These are phyloP conservation scores for Emmonsia crescens DNA, from an alignment of 2,329 filamentous ascomycete species.

Conservation along the genomic window DNA sequence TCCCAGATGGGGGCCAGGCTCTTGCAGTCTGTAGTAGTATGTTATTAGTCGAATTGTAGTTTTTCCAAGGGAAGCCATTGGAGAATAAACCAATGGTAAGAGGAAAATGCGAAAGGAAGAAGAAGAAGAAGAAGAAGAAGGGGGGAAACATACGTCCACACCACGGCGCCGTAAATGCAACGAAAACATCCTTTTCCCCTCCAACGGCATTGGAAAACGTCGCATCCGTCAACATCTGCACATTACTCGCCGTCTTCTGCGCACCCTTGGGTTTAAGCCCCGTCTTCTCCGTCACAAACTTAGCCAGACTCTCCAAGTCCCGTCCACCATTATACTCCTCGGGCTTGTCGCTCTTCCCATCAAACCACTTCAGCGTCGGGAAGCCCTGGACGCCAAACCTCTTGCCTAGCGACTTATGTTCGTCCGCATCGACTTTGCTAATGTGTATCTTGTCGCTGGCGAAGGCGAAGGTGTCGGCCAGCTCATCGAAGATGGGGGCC, in stretches of 20 bases:
- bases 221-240: slow-evolving; percentile 69
- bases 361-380: slow-evolving; percentile 95
- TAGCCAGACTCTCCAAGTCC: slow-evolving; percentile 72
- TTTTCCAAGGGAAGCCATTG: no score
- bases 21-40: slow-evolving; percentile 71
- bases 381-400: slow-evolving; percentile 86
- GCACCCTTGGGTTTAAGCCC: slow-evolving; percentile 62
- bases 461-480: slow-evolving; percentile 62
- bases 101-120: slow-evolving; percentile 9
- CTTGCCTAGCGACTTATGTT: slow-evolving; percentile 72
- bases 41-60: background rate
- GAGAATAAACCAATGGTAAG: background rate
- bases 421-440: slow-evolving; percentile 92
- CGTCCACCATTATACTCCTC: slow-evolving; percentile 77
- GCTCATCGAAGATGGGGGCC: slow-evolving; percentile 87
- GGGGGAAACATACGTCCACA: slow-evolving; percentile 73
- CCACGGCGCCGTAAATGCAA: slow-evolving; percentile 97
- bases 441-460: slow-evolving; percentile 70
- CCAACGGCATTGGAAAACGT: slow-evolving; percentile 71
- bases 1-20: slow-evolving; percentile 84
- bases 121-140: slow-evolving; percentile 5
- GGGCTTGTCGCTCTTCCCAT: slow-evolving; percentile 81
- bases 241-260: slow-evolving; percentile 55
- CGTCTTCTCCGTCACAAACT: slow-evolving; percentile 79
- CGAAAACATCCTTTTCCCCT: slow-evolving; percentile 75